Evolutionary conservation across 73 alveolate species (phyloP).

Genomic region (Tetrahymena thermophila): DNA sequence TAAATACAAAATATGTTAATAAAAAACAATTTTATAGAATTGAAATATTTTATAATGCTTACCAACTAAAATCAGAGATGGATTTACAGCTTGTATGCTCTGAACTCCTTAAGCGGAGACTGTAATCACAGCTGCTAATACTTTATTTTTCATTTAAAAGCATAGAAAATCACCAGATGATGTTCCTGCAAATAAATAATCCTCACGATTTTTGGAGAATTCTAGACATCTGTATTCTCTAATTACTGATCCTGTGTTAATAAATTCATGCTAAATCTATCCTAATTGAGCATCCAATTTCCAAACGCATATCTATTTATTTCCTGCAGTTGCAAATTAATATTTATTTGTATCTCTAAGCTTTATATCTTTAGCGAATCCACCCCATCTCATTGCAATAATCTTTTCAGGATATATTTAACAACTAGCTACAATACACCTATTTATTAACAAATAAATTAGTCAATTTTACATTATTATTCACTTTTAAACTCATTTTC

Average conservation of each 20-base stretch:
- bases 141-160: conserved; percentile 72
- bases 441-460: neutral
- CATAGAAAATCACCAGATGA: conserved; percentile 90
- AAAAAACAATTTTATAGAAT: conserved; percentile 49
- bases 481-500: too few species aligned
- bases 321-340: conserved; percentile 92
- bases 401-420: conserved; percentile 80
- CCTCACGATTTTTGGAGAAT: conserved; percentile 80
- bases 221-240: conserved; percentile 87
- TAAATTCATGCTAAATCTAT: conserved; percentile 67
- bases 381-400: conserved; percentile 83
- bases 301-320: conserved; percentile 84
- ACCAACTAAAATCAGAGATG: conserved; percentile 76
- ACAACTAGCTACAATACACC: conserved; percentile 51
- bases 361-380: conserved; percentile 85
- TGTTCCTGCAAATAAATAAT: conserved; percentile 90
- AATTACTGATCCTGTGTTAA: conserved; percentile 78
- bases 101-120: conserved; percentile 87
- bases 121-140: conserved; percentile 2
- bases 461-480: too few species aligned
- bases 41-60: conserved; percentile 91
- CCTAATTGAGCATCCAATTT: conserved; percentile 84
- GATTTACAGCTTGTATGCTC: conserved; percentile 72
- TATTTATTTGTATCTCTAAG: conserved; percentile 80
- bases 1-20: neutral